These are phyloP conservation scores for Arthrobotrys entomopaga DNA, from an alignment of 2,329 filamentous ascomycete genomes.

Conservation along the genomic window DNA sequence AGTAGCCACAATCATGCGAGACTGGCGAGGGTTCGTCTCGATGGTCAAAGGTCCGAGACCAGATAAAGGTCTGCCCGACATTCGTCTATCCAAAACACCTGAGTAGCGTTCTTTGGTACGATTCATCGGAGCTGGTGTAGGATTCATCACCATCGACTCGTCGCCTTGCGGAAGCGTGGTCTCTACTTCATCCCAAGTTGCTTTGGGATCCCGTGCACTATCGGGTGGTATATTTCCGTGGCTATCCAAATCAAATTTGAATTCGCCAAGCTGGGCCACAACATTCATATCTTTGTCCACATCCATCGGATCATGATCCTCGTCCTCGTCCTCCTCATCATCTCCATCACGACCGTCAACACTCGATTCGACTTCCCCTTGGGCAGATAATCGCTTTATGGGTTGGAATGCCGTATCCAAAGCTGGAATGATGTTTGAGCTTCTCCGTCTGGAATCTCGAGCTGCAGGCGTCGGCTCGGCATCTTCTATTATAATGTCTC, in stretches of 20 bases:
- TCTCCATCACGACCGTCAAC: slow-evolving; percentile 70
- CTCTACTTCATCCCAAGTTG: slow-evolving; percentile 45
- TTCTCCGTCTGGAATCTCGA: slow-evolving; percentile 41
- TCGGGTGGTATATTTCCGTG: slow-evolving; percentile 74
- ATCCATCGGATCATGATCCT: slow-evolving; percentile 71
- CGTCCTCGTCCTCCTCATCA: slow-evolving; percentile 73
- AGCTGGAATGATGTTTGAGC: slow-evolving; percentile 48
- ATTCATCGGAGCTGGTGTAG: slow-evolving; percentile 29
- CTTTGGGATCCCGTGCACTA: slow-evolving; percentile 66
- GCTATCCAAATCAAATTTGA: slow-evolving; percentile 76
- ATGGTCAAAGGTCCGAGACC: slow-evolving; percentile 49
- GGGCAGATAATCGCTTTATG: slow-evolving; percentile 47
- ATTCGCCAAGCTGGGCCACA: slow-evolving; percentile 83
- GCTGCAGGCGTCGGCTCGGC: slow-evolving; percentile 44
- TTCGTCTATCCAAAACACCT: slow-evolving; percentile 48
- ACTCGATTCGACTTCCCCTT: slow-evolving; percentile 59
- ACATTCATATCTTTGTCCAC: slow-evolving; percentile 80
- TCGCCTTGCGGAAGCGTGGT: slow-evolving; percentile 36
- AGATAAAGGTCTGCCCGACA: slow-evolving; percentile 46
- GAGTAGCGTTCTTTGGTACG: slow-evolving; percentile 43
- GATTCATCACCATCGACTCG: slow-evolving; percentile 43
- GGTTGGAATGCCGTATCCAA: slow-evolving; percentile 47
- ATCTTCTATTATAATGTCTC: slow-evolving; percentile 43
- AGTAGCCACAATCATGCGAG: slow-evolving; percentile 31
- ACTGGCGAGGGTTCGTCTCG: slow-evolving; percentile 45